Conservation (phyloP, 2,329 filamentous ascomycete species). For the Cytospora paraplurivora region DNA sequence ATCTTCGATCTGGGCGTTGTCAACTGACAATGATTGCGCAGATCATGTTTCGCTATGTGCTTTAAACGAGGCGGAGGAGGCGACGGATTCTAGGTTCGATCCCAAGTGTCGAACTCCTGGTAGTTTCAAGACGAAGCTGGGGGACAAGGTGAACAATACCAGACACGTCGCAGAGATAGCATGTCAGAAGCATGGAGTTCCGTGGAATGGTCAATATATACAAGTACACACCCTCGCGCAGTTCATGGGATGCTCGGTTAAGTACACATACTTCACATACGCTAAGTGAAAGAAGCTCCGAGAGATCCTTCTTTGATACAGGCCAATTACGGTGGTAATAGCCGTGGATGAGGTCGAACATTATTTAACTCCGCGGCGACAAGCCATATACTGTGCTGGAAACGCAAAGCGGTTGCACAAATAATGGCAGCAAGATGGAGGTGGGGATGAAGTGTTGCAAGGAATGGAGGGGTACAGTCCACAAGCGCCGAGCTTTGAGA, state of each 20-base stretch:
- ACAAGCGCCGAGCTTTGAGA: neutral
- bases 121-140: neutral
- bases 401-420: neutral
- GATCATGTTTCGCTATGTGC: conserved; percentile 17
- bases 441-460: neutral
- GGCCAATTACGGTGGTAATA: neutral
- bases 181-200: too few species aligned
- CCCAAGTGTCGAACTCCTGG: too few species aligned
- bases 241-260: too few species aligned
- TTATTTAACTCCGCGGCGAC: neutral
- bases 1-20: neutral
- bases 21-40: neutral
- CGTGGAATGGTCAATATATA: too few species aligned
- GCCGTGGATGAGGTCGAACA: neutral
- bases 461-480: neutral
- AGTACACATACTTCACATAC: too few species aligned
- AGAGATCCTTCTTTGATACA: neutral
- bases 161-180: neutral
- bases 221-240: too few species aligned
- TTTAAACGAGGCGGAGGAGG: neutral
- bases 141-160: too few species aligned
- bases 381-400: neutral
- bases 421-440: neutral
- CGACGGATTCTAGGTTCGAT: neutral
- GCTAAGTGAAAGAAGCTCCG: neutral